Percentiles rank a stretch among this genome's conserved stretches.
These are phyloP conservation scores for Linnemannia elongata DNA, from an alignment of 192 early-diverging fungal genomes.

Conservation along the genomic window DNA sequence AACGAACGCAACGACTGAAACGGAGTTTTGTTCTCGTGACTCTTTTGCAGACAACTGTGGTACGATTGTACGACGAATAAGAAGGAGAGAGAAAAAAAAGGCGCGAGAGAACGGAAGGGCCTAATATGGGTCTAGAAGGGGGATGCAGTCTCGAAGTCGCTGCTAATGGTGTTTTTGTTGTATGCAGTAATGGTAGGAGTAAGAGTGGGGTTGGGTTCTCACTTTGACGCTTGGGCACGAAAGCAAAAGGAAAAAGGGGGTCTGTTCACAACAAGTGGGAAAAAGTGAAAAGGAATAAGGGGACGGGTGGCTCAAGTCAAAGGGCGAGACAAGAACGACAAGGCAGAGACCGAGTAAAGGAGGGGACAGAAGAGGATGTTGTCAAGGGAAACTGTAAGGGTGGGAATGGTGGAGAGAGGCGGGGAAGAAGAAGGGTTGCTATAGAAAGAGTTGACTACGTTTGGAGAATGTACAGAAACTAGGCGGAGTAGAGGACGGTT, in stretches of 20 bases:
- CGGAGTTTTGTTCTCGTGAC: constrained; percentile 24
- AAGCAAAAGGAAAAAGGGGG: not conserved
- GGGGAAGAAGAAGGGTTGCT: not conserved
- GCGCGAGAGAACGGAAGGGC: not conserved
- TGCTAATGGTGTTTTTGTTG: not conserved
- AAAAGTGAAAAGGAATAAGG: not conserved
- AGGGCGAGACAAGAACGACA: not conserved
- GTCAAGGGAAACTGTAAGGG: not conserved
- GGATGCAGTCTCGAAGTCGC: not conserved
- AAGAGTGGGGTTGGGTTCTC: not conserved
- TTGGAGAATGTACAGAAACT: constrained; percentile 59
- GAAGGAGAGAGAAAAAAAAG: too few relatives aligned
- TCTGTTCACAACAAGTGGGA: not conserved
- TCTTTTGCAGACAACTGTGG: not conserved
- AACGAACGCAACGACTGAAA: not conserved
- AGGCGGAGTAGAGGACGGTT: constrained; percentile 9
- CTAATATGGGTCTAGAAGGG: constrained; percentile 1
- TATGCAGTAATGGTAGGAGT: too few relatives aligned
- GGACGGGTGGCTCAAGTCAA: not conserved
- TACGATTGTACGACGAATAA: too few relatives aligned
- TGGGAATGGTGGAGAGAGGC: not conserved
- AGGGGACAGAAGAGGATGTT: not conserved
- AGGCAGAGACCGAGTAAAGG: constrained; percentile 17
- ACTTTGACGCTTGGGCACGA: not conserved
- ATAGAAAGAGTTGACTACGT: constrained; percentile 48